Percentiles rank a stretch among this genome's conserved stretches.
Evolutionary conservation across 2,329 filamentous ascomycete species (phyloP).

Genomic region (Ustulina deusta): DNA sequence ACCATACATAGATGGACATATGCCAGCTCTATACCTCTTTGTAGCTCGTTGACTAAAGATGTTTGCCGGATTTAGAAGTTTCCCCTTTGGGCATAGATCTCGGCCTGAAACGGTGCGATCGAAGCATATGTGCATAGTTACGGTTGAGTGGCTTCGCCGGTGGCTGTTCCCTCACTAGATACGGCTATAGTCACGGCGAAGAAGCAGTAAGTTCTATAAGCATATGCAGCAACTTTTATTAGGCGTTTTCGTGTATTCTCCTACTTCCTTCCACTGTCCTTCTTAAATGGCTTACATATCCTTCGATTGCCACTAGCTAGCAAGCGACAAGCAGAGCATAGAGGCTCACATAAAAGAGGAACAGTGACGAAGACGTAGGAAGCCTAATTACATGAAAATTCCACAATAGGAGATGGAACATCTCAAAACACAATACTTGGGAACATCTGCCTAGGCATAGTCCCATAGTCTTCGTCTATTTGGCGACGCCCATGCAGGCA

Average conservation of each 20-base stretch:
- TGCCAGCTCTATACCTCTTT: too few species aligned
- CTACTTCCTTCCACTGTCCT: neutral
- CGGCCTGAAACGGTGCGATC: too few species aligned
- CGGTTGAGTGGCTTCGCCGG: too few species aligned
- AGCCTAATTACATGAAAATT: neutral
- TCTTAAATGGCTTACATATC: neutral
- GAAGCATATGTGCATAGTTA: too few species aligned
- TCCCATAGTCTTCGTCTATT: slow-evolving; percentile 31
- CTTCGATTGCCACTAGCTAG: neutral
- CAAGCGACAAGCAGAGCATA: neutral
- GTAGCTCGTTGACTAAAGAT: too few species aligned
- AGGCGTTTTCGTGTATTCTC: slow-evolving; percentile 2
- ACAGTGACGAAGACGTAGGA: neutral
- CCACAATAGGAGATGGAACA: neutral
- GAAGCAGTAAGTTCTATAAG: too few species aligned
- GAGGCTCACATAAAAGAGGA: neutral
- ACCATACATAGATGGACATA: too few species aligned
- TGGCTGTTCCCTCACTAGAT: too few species aligned
- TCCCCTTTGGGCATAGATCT: too few species aligned
- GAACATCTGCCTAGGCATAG: neutral
- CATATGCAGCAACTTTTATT: too few species aligned
- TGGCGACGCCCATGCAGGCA: slow-evolving; percentile 49
- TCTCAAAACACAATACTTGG: neutral
- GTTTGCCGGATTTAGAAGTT: too few species aligned
- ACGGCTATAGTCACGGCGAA: too few species aligned